Evolutionary conservation across 2,329 filamentous ascomycete species (phyloP).

Genomic region (Xylaria sp.): DNA sequence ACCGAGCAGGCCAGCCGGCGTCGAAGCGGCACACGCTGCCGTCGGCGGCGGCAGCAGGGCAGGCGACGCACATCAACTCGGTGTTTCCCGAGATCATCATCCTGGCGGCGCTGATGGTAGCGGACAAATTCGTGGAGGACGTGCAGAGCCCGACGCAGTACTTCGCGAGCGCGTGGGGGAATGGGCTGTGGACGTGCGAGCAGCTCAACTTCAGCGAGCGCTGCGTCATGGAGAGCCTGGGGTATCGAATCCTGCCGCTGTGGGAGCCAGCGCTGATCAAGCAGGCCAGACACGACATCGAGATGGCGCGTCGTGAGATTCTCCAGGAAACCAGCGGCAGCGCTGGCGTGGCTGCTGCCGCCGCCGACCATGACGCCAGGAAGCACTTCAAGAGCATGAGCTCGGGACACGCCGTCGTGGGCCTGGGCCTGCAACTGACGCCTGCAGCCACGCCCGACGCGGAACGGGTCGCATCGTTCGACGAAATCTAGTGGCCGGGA

Average conservation of each 20-base stretch:
- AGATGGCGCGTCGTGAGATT: conserved; percentile 56
- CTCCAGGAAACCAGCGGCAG: conserved; percentile 31
- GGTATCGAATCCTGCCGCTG: conserved; percentile 67
- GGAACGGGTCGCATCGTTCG: conserved; percentile 30
- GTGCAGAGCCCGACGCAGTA: conserved; percentile 57
- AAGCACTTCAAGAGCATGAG: conserved; percentile 48
- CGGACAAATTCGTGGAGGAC: conserved; percentile 70
- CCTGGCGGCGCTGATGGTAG: conserved; percentile 66
- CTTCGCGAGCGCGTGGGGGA: conserved; percentile 63
- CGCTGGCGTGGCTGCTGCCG: not conserved
- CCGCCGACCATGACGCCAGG: conserved; percentile 27
- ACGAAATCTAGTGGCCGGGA: conserved; percentile 18
- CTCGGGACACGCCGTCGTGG: conserved; percentile 46
- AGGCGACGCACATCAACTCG: conserved; percentile 61
- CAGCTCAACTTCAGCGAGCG: conserved; percentile 70
- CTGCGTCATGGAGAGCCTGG: conserved; percentile 67
- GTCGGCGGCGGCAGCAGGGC: conserved; percentile 38
- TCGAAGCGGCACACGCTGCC: conserved; percentile 54
- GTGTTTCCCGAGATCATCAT: conserved; percentile 67
- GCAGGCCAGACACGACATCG: conserved; percentile 68
- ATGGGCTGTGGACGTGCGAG: conserved; percentile 60
- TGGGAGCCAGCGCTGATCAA: conserved; percentile 61
- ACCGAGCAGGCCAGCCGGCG: conserved; percentile 31
- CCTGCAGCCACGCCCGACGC: conserved; percentile 47
- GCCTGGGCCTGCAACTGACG: conserved; percentile 49